Conservation (phyloP, 805 yeast genomes). For the Scheffersomyces amazonensis region DNA sequence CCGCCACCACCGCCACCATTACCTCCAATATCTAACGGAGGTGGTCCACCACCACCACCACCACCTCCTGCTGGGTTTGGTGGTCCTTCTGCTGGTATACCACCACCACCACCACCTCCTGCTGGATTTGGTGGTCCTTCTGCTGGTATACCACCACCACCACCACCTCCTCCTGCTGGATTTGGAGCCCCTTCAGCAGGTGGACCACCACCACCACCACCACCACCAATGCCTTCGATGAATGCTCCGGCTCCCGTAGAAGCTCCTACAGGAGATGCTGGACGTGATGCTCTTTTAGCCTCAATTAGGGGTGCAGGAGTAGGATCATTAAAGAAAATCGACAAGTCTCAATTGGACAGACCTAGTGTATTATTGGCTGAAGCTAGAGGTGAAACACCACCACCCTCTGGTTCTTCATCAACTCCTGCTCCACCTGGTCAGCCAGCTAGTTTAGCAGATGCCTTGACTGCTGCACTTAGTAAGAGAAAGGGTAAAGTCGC, state of each 20-base stretch:
- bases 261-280: conserved; percentile 40
- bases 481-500: conserved; percentile 81
- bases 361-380: conserved; percentile 74
- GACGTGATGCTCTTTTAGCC: conserved; percentile 79
- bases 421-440: conserved; percentile 47
- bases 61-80: conserved; percentile 5
- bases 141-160: conserved; percentile 15
- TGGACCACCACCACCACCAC: conserved; percentile 27
- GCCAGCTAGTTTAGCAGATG: conserved; percentile 76
- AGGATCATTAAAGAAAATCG: conserved; percentile 68
- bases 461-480: conserved; percentile 81
- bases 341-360: conserved; percentile 76
- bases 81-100: conserved; percentile 8
- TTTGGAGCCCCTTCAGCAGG: conserved; percentile 25
- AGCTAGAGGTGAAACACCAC: conserved; percentile 59
- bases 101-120: conserved; percentile 11
- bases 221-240: conserved; percentile 13
- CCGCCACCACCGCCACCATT: conserved; percentile 13
- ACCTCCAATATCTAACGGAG: conserved; percentile 2
- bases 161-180: conserved; percentile 42
- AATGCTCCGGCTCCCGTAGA: conserved; percentile 11
- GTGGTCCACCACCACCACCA: conserved; percentile 7
- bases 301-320: conserved; percentile 83
- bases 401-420: conserved; percentile 24
- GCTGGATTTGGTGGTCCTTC: not conserved